phyloP scores from a whole-genome alignment of 257 asterid genomes.

The Ballota nigra region DNA sequence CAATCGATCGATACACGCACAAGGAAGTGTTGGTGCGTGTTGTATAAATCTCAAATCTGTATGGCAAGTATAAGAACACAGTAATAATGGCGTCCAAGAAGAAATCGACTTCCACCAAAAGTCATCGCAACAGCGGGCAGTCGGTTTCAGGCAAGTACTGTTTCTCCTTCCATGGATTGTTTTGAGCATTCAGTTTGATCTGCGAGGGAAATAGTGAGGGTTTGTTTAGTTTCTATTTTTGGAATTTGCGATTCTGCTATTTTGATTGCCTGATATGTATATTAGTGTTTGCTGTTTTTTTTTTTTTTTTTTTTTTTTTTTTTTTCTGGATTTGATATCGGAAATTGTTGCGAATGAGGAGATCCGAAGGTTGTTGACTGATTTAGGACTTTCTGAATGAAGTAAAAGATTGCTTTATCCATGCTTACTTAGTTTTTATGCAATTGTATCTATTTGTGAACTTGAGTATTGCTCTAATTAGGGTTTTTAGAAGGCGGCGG shows the following conservation, averaged over 20 bases:
- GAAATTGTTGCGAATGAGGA: constrained; percentile 9
- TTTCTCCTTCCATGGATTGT: not conserved
- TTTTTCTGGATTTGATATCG: constrained; percentile 17
- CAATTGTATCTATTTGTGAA: constrained; percentile 13
- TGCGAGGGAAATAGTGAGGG: not conserved
- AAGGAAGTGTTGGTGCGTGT: constrained; percentile 13
- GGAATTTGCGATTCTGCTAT: not conserved
- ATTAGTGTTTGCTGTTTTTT: not conserved
- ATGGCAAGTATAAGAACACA: constrained; percentile 24
- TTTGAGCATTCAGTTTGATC: not conserved
- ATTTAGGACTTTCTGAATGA: not conserved
- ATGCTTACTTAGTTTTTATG: not conserved
- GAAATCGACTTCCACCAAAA: constrained; percentile 28
- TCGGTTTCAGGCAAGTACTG: constrained; percentile 40
- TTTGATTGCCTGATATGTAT: constrained; percentile 1
- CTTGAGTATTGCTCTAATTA: constrained; percentile 7
- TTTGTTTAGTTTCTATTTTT: not conserved
- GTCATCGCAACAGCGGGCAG: constrained; percentile 23
- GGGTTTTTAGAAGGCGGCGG: constrained; percentile 1
- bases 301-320: too few relatives aligned
- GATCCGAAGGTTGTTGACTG: constrained; percentile 19
- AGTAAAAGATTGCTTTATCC: not conserved
- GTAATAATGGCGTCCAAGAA: constrained; percentile 33
- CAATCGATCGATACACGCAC: constrained; percentile 18
- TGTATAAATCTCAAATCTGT: not conserved